phyloP scores from a whole-genome alignment of 306 rosid genomes.

The Trifolium fragiferum region DNA sequence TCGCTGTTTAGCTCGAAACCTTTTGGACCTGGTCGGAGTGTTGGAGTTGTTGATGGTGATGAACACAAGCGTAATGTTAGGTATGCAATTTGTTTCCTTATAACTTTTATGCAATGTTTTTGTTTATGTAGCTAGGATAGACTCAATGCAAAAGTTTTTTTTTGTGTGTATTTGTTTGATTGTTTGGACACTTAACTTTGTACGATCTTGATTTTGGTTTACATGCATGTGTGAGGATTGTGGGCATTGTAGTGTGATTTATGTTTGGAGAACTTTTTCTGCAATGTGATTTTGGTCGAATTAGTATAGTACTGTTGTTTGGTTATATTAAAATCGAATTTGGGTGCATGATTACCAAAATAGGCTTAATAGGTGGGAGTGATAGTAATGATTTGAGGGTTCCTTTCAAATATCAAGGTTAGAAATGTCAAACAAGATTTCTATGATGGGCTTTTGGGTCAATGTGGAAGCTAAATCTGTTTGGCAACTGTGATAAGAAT shows the following conservation, averaged over 20 bases:
- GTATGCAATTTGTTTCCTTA: conserved; percentile 46
- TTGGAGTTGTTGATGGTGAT: conserved; percentile 59
- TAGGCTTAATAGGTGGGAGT: conserved; percentile 2
- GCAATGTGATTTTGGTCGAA: background rate
- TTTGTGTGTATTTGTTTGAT: background rate
- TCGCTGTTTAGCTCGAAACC: conserved; percentile 57
- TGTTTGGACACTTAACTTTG: background rate
- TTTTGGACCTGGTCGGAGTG: conserved; percentile 61
- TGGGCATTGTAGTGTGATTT: conserved; percentile 9
- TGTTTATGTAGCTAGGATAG: conserved; percentile 10
- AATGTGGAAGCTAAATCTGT: background rate
- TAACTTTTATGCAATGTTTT: background rate
- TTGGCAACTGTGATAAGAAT: conserved; percentile 8
- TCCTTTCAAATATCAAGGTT: background rate
- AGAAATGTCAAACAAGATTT: conserved; percentile 4
- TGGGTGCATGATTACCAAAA: background rate
- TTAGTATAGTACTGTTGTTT: conserved; percentile 9
- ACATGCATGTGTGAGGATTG: background rate
- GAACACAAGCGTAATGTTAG: conserved; percentile 85
- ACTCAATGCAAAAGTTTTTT: conserved; percentile 13
- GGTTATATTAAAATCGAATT: background rate
- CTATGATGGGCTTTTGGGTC: background rate
- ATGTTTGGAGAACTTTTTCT: background rate
- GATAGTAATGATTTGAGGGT: background rate
- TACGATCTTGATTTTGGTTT: conserved; percentile 1